Evolutionary conservation across 2,329 filamentous ascomycete genomes (phyloP).

Genomic region (Aspergillus brunneoviolaceus): DNA sequence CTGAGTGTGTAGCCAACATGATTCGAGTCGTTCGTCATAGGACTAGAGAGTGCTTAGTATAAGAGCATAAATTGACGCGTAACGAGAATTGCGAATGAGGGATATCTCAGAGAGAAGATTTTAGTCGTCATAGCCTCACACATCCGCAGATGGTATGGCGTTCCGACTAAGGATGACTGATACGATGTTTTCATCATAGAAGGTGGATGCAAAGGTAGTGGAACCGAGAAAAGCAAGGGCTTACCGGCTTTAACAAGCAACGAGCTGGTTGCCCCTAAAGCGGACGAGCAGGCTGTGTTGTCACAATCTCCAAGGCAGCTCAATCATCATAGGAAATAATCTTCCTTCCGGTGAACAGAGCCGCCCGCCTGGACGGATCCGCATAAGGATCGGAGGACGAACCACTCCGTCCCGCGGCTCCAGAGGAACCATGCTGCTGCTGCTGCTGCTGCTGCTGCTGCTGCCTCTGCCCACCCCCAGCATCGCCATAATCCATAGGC

Average conservation of each 20-base stretch:
- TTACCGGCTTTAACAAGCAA: neutral
- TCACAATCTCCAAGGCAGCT: neutral
- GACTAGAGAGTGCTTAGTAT: neutral
- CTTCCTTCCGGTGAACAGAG: slow-evolving; percentile 28
- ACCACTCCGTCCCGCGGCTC: neutral
- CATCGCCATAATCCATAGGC: slow-evolving; percentile 50
- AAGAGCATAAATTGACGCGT: neutral
- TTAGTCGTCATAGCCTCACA: slow-evolving; percentile 43
- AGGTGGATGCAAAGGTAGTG: neutral
- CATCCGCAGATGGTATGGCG: slow-evolving; percentile 45
- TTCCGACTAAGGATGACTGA: slow-evolving; percentile 97
- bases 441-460: neutral
- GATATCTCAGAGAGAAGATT: slow-evolving; percentile 49
- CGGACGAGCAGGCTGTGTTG: neutral
- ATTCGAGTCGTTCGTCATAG: neutral
- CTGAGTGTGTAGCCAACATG: neutral
- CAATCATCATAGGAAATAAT: slow-evolving; percentile 41
- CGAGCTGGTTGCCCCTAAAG: neutral
- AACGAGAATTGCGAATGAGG: neutral
- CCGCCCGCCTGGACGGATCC: neutral
- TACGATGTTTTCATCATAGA: slow-evolving; percentile 82
- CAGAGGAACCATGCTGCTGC: neutral
- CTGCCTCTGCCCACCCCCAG: neutral
- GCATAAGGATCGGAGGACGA: neutral
- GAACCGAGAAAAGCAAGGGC: neutral